phyloP scores from a whole-genome alignment of 1,284 basidiomycete genomes.

The Earliella scabrosa region DNA sequence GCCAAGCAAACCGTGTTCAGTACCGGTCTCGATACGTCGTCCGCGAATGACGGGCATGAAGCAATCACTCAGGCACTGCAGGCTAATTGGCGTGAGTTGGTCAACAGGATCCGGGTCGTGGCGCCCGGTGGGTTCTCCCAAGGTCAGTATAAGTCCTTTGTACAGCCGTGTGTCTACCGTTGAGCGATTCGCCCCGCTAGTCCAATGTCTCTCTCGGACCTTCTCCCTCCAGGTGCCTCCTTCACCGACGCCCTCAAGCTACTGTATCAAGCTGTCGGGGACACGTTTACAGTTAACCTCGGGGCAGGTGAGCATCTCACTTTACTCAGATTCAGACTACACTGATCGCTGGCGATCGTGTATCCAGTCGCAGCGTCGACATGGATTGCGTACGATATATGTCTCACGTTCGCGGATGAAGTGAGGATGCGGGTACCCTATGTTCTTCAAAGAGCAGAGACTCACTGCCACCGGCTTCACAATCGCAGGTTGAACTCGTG shows the following conservation, averaged over 20 bases:
- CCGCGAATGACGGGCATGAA: too few species aligned
- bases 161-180: not conserved
- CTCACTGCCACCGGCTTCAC: not conserved
- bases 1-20: too few species aligned
- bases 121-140: too few species aligned
- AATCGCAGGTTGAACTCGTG: slow-evolving; percentile 2
- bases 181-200: not conserved
- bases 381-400: slow-evolving; percentile 13
- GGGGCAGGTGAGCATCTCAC: not conserved
- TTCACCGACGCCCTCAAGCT: not conserved
- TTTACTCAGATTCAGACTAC: not conserved
- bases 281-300: slow-evolving; percentile 10
- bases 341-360: not conserved
- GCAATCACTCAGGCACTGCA: too few species aligned
- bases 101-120: too few species aligned
- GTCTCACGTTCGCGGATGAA: slow-evolving; percentile 6
- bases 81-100: too few species aligned
- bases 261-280: slow-evolving; percentile 2
- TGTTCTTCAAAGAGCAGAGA: too few species aligned
- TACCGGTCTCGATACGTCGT: too few species aligned
- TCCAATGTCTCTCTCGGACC: slow-evolving; percentile 4
- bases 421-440: not conserved
- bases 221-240: slow-evolving; percentile 1
- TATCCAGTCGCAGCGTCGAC: slow-evolving; percentile 3
- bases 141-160: not conserved